Evolutionary conservation across 305 asterid species (phyloP).

Genomic region (Lippia alba): DNA sequence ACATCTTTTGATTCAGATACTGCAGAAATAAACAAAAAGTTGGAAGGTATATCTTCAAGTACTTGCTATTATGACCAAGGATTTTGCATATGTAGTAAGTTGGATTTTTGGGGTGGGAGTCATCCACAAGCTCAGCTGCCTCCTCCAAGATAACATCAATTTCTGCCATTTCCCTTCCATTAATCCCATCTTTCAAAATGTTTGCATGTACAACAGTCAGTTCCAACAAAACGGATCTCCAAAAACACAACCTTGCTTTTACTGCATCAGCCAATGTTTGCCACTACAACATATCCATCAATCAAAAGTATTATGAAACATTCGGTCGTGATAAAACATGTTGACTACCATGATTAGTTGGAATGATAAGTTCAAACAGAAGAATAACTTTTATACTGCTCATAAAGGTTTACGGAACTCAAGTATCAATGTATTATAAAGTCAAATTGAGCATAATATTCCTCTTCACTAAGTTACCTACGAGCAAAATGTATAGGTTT

Average conservation of each 20-base stretch:
- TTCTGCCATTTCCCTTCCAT: constrained; percentile 89
- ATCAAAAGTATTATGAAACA: constrained; percentile 34
- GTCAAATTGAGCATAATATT: constrained; percentile 4
- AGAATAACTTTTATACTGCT: not conserved
- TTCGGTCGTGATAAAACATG: constrained; percentile 21
- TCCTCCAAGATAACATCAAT: constrained; percentile 92
- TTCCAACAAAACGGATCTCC: constrained; percentile 94
- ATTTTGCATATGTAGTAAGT: constrained; percentile 70
- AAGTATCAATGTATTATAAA: not conserved
- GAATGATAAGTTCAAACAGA: constrained; percentile 16
- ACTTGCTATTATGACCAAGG: constrained; percentile 17
- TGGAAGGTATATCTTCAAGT: constrained; percentile 6
- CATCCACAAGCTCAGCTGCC: constrained; percentile 98
- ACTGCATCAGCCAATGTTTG: constrained; percentile 85
- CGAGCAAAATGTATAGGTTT: not conserved
- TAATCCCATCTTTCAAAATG: constrained; percentile 64
- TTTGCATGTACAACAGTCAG: constrained; percentile 72
- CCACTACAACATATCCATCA: constrained; percentile 68
- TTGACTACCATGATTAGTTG: constrained; percentile 19
- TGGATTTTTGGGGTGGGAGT: constrained; percentile 78
- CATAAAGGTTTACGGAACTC: not conserved
- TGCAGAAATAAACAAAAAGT: not conserved
- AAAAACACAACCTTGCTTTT: constrained; percentile 75
- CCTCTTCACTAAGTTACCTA: constrained; percentile 10
- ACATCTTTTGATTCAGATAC: not conserved